Evolutionary conservation across 768 basidiomycete genomes (phyloP).

Genomic region (Naganishia vishniacii): DNA sequence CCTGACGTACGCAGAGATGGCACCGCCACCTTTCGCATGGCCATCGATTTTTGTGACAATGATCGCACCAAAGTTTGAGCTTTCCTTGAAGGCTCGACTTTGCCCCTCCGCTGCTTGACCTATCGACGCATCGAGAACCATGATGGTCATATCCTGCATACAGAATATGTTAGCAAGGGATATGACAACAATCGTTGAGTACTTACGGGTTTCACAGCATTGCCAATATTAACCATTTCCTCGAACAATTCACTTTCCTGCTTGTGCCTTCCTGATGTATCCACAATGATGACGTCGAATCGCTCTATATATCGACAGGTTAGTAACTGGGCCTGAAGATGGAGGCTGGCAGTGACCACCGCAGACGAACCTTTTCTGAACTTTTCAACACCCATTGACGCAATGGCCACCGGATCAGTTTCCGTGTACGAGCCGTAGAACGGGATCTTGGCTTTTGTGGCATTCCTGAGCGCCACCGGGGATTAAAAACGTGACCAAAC

Average conservation of each 20-base stretch:
- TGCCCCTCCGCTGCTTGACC: constrained; percentile 98
- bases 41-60: constrained; percentile 99
- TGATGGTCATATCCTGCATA: constrained; percentile 72
- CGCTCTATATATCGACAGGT: constrained; percentile 55
- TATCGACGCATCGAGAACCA: constrained; percentile 94
- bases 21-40: constrained; percentile 97
- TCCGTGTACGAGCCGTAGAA: constrained; percentile 99
- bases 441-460: constrained; percentile 95
- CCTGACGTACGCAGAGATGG: constrained; percentile 83
- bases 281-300: constrained; percentile 97
- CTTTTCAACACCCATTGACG: constrained; percentile 87
- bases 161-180: too few species aligned
- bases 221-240: constrained; percentile 95
- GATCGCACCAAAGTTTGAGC: constrained; percentile 94
- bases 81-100: constrained; percentile 93
- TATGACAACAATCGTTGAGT: too few species aligned
- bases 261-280: constrained; percentile 93
- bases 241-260: constrained; percentile 94
- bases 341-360: too few species aligned
- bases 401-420: constrained; percentile 92
- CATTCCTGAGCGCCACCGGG: constrained; percentile 54
- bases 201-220: constrained; percentile 74
- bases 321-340: too few species aligned
- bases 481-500: neutral
- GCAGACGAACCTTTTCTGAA: constrained; percentile 67